A percentile compares a stretch with the other conserved stretches of the same genome.
phyloP scores from a whole-genome alignment of 2,329 filamentous ascomycete genomes.

The Xenosphaeropsis pyriputrescens region DNA sequence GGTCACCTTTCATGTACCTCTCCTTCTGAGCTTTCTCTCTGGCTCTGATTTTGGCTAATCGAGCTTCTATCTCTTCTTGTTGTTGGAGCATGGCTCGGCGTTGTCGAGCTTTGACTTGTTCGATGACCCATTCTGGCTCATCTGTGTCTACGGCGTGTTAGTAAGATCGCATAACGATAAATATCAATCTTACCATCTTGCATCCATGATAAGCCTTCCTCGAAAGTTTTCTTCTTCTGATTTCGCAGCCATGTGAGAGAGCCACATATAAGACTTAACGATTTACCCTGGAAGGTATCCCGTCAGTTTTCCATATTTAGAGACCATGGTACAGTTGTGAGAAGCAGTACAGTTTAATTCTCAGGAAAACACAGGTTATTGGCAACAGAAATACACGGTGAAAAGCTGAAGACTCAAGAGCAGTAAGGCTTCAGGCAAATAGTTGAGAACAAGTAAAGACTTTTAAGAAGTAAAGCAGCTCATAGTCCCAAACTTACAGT shows the following conservation, averaged over 20 bases:
- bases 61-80: slow-evolving; percentile 41
- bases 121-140: slow-evolving; percentile 56
- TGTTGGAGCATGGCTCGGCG: slow-evolving; percentile 37
- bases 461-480: no score
- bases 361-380: no score
- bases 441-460: no score
- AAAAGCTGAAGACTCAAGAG: no score
- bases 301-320: slow-evolving; percentile 1
- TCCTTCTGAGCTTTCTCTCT: slow-evolving; percentile 39
- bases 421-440: no score
- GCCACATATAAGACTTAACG: slow-evolving; percentile 56
- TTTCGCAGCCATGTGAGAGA: slow-evolving; percentile 59
- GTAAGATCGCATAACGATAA: background rate
- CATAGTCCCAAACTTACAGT: slow-evolving; percentile 16
- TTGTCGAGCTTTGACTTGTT: slow-evolving; percentile 42
- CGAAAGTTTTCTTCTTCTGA: slow-evolving; percentile 34
- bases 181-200: slow-evolving; percentile 6
- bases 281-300: slow-evolving; percentile 39
- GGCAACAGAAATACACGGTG: no score
- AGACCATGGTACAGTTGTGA: background rate
- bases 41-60: slow-evolving; percentile 38
- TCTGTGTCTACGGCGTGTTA: slow-evolving; percentile 25
- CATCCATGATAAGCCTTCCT: slow-evolving; percentile 12
- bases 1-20: slow-evolving; percentile 27
- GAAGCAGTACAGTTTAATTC: background rate